These are phyloP conservation scores for Choiromyces venosus DNA, from an alignment of 495 filamentous ascomycete species.

Conservation along the genomic window DNA sequence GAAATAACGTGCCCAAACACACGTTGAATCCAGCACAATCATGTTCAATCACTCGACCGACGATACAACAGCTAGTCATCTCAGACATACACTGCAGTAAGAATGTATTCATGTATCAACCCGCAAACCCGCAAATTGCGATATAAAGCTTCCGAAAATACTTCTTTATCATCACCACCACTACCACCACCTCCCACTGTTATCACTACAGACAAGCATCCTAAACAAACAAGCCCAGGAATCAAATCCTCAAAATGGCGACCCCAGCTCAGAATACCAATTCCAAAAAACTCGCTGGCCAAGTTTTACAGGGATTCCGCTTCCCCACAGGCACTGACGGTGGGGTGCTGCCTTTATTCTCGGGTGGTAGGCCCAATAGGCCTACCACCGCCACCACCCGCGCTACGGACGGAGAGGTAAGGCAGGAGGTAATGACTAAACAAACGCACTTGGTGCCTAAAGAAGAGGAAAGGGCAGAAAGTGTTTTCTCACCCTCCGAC, in stretches of 20 bases:
- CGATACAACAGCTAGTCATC: not conserved
- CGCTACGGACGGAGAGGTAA: too few relatives aligned
- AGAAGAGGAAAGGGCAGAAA: not conserved
- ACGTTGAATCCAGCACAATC: not conserved
- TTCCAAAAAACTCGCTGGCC: not conserved
- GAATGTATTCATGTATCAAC: conserved; percentile 1
- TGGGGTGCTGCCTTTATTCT: not conserved
- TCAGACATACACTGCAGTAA: not conserved
- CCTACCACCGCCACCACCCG: too few relatives aligned
- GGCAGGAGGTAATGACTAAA: not conserved
- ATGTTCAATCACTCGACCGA: not conserved
- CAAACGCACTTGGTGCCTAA: not conserved
- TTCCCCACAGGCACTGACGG: not conserved
- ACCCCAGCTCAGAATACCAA: not conserved
- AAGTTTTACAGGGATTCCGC: not conserved
- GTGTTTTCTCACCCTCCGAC: not conserved
- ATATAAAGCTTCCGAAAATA: not conserved
- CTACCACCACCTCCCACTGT: not conserved
- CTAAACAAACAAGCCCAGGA: not conserved
- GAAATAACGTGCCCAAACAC: too few relatives aligned
- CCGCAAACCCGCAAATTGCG: not conserved
- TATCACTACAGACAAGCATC: not conserved
- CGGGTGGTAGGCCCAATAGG: not conserved
- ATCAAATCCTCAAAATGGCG: not conserved
- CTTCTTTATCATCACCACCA: not conserved